Evolutionary conservation across 2,329 filamentous ascomycete genomes (phyloP).

Genomic region (Botrytis hyacinthi): DNA sequence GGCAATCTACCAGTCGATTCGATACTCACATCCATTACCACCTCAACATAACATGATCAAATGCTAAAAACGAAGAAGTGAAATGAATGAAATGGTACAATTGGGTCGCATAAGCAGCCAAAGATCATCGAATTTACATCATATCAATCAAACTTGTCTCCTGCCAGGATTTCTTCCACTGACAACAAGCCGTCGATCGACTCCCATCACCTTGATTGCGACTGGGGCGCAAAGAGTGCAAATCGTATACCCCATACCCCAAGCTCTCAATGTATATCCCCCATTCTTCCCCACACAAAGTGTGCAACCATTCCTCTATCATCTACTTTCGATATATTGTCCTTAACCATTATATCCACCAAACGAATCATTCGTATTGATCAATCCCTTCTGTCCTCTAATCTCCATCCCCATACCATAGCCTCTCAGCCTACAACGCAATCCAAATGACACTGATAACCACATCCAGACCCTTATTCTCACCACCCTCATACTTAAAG

Average conservation of each 20-base stretch:
- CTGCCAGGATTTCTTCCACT: constrained; percentile 9
- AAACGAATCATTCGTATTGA: neutral
- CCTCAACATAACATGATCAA: neutral
- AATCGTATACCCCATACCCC: constrained; percentile 16
- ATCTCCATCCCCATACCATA: neutral
- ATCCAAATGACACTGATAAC: constrained; percentile 79
- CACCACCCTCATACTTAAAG: constrained; percentile 75
- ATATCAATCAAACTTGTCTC: constrained; percentile 11
- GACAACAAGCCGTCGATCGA: neutral
- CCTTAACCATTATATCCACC: neutral
- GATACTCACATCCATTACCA: neutral
- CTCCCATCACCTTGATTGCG: neutral
- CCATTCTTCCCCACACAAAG: constrained; percentile 15
- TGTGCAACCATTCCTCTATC: neutral
- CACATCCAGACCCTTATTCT: constrained; percentile 65
- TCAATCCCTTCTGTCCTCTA: neutral
- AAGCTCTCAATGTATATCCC: constrained; percentile 5
- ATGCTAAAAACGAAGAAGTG: neutral
- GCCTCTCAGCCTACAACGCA: constrained; percentile 1
- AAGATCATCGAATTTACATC: constrained; percentile 19
- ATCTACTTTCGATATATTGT: neutral
- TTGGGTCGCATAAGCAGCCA: neutral
- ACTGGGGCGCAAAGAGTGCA: constrained; percentile 7
- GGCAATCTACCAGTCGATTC: neutral
- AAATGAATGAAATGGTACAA: neutral